Conservation (phyloP, 2,329 filamentous ascomycete genomes). For the Cladosporium colombiae region DNA sequence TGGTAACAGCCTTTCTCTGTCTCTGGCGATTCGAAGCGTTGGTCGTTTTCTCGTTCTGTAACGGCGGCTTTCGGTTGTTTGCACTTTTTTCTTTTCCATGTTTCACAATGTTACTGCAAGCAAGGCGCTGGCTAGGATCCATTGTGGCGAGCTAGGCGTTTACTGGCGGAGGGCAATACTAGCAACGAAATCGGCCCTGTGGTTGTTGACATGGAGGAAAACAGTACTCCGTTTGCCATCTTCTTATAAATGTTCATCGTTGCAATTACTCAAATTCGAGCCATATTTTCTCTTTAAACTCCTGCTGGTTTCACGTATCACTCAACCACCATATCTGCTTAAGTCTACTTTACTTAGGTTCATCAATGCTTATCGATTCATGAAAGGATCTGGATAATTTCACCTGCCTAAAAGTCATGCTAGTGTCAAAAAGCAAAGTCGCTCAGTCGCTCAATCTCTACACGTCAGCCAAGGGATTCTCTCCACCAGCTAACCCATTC, state of each 20-base stretch:
- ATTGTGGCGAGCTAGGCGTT: not conserved
- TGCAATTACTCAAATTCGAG: not conserved
- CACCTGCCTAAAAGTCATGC: not conserved
- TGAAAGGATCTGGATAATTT: not conserved
- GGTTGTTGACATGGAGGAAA: not conserved
- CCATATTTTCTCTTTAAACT: not conserved
- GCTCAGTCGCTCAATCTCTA: not conserved
- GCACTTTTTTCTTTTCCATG: not conserved
- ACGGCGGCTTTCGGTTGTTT: not conserved
- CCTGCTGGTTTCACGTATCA: not conserved
- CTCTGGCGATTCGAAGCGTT: too few species aligned
- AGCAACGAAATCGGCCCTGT: not conserved
- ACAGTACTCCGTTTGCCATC: slow-evolving; percentile 1
- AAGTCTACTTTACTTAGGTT: not conserved
- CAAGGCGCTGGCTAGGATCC: slow-evolving; percentile 9
- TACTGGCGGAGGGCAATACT: not conserved
- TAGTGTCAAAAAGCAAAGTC: too few species aligned
- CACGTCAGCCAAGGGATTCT: not conserved
- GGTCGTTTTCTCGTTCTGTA: too few species aligned
- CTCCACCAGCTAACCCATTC: not conserved
- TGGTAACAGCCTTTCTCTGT: not conserved
- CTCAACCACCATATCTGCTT: not conserved
- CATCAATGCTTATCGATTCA: not conserved
- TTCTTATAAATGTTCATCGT: not conserved
- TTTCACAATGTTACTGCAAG: not conserved